These are phyloP conservation scores for Dryadomyces quercivorus DNA, from an alignment of 2,329 filamentous ascomycete genomes.

Conservation along the genomic window DNA sequence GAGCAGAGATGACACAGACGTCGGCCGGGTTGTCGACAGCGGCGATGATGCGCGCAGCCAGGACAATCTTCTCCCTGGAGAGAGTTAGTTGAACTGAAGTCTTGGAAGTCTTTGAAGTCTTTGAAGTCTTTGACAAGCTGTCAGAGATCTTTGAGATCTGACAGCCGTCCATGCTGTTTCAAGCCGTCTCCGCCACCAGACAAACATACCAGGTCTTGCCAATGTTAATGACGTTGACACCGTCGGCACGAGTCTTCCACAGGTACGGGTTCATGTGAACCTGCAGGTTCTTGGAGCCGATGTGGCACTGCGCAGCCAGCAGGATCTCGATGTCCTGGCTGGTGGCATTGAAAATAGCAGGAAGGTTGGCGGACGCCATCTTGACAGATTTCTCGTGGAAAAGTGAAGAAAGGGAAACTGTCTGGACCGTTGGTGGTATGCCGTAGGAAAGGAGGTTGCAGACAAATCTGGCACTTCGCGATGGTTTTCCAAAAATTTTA, in stretches of 20 bases:
- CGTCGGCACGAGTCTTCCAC: slow-evolving; percentile 98
- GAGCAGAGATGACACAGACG: slow-evolving; percentile 97
- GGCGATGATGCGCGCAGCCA: slow-evolving; percentile 96
- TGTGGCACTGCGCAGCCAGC: slow-evolving; percentile 89
- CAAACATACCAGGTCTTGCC: slow-evolving; percentile 92
- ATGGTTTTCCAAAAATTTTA: slow-evolving; percentile 6
- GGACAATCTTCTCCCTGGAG: slow-evolving; percentile 95
- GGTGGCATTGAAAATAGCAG: slow-evolving; percentile 92
- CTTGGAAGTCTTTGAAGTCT: neutral
- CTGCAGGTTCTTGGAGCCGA: slow-evolving; percentile 98
- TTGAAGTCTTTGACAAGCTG: neutral
- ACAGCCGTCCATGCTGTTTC: neutral
- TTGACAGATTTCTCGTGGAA: slow-evolving; percentile 39
- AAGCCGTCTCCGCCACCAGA: neutral
- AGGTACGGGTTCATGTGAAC: slow-evolving; percentile 89
- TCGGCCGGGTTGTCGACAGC: slow-evolving; percentile 99
- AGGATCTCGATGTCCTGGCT: slow-evolving; percentile 99
- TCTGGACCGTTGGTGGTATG: neutral
- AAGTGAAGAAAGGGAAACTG: neutral
- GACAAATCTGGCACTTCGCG: neutral
- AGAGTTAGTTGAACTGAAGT: slow-evolving; percentile 5
- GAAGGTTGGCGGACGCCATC: slow-evolving; percentile 93
- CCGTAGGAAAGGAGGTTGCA: no score
- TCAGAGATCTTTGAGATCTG: neutral
- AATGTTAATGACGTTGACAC: slow-evolving; percentile 98